Evolutionary conservation across 2,329 filamentous ascomycete species (phyloP).

Genomic region (Apiospora kogelbergensis): DNA sequence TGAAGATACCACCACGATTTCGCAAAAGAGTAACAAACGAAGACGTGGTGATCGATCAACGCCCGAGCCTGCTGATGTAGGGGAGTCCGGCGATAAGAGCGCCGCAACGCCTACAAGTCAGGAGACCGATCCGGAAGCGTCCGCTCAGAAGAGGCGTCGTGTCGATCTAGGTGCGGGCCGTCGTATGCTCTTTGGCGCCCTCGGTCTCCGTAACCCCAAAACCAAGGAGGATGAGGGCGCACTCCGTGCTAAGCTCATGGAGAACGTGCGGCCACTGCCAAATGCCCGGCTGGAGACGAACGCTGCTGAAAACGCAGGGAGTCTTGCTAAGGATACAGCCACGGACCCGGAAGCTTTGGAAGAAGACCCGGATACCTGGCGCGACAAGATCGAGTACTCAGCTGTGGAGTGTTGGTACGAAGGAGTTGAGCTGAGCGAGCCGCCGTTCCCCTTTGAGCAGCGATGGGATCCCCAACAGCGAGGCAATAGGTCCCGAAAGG

Average conservation of each 20-base stretch:
- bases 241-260: slow-evolving; percentile 59
- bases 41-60: slow-evolving; percentile 20
- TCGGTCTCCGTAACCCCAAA: slow-evolving; percentile 69
- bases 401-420: slow-evolving; percentile 85
- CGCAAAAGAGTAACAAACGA: slow-evolving; percentile 20
- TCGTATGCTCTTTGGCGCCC: slow-evolving; percentile 69
- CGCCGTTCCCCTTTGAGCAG: slow-evolving; percentile 88
- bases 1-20: slow-evolving; percentile 9
- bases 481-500: slow-evolving; percentile 38
- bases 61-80: not conserved
- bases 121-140: slow-evolving; percentile 17
- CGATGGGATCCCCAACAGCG: slow-evolving; percentile 82
- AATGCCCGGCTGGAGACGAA: slow-evolving; percentile 33
- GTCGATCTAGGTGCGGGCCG: slow-evolving; percentile 59
- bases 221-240: slow-evolving; percentile 67
- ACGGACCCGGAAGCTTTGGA: slow-evolving; percentile 25
- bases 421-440: slow-evolving; percentile 66
- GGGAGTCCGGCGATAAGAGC: not conserved
- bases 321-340: not conserved
- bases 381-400: slow-evolving; percentile 68
- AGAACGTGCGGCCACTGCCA: slow-evolving; percentile 44
- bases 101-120: slow-evolving; percentile 8
- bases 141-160: slow-evolving; percentile 32
- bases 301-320: slow-evolving; percentile 22
- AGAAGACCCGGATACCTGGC: slow-evolving; percentile 67